Evolutionary conservation across 306 rosid species (phyloP).

Genomic region (Acacia melanoxylon): DNA sequence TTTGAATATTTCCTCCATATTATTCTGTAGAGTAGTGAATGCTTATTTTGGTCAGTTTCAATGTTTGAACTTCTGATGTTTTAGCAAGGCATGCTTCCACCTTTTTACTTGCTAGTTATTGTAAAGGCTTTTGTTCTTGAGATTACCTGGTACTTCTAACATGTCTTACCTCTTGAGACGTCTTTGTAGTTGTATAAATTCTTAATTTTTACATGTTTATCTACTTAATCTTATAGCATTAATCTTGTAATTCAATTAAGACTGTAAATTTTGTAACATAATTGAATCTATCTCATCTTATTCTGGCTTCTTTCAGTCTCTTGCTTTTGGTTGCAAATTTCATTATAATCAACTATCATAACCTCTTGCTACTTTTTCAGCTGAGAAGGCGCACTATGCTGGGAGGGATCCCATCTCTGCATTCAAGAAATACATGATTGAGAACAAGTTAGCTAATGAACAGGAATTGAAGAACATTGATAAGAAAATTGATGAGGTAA

Average conservation of each 20-base stretch:
- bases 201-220: not conserved
- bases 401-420: slow-evolving; percentile 90
- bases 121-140: not conserved
- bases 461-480: slow-evolving; percentile 79
- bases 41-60: not conserved
- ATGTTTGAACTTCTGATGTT: not conserved
- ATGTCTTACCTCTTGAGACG: not conserved
- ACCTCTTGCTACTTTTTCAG: slow-evolving; percentile 48
- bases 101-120: not conserved
- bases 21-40: not conserved
- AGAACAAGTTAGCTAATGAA: slow-evolving; percentile 72
- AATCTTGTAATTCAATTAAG: not conserved
- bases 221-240: not conserved
- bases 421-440: slow-evolving; percentile 69
- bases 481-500: slow-evolving; percentile 75
- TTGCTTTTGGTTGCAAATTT: slow-evolving; percentile 1
- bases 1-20: not conserved
- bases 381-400: slow-evolving; percentile 93
- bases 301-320: not conserved
- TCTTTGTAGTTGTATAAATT: not conserved
- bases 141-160: not conserved
- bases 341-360: not conserved
- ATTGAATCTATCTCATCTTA: not conserved
- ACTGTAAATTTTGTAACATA: not conserved
- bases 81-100: not conserved